Conservation (phyloP, 2,329 filamentous ascomycete genomes). For the Trichoderma sp. region DNA sequence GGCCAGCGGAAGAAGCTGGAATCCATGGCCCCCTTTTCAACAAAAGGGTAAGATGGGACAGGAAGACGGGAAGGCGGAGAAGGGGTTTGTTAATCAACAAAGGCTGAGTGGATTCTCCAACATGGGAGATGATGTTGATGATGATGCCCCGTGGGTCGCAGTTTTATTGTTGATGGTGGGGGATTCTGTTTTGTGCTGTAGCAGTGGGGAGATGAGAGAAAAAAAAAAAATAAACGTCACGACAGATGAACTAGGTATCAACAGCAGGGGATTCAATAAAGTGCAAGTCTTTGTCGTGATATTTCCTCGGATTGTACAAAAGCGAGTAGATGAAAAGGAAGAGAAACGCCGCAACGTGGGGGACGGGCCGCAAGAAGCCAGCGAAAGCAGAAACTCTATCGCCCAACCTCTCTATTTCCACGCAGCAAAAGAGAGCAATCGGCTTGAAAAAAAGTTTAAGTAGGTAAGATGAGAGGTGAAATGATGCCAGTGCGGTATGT, state of each 20-base stretch:
- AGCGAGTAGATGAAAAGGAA: not conserved
- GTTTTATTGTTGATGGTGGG: not conserved
- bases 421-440: not conserved
- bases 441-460: not conserved
- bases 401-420: not conserved
- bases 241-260: not conserved
- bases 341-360: not conserved
- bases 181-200: not conserved
- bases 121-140: not conserved
- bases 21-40: conserved; percentile 33
- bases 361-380: not conserved
- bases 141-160: not conserved
- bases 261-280: not conserved
- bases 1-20: conserved; percentile 30
- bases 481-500: not conserved
- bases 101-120: not conserved
- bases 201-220: not conserved
- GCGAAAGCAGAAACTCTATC: not conserved
- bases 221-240: not conserved
- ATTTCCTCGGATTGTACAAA: not conserved
- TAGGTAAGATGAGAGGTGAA: not conserved
- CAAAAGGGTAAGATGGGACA: not conserved
- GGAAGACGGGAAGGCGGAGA: not conserved
- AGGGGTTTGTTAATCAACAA: not conserved
- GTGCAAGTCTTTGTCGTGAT: not conserved